phyloP scores from a whole-genome alignment of 1,284 basidiomycete genomes.

The Apiotrichum montevideense region DNA sequence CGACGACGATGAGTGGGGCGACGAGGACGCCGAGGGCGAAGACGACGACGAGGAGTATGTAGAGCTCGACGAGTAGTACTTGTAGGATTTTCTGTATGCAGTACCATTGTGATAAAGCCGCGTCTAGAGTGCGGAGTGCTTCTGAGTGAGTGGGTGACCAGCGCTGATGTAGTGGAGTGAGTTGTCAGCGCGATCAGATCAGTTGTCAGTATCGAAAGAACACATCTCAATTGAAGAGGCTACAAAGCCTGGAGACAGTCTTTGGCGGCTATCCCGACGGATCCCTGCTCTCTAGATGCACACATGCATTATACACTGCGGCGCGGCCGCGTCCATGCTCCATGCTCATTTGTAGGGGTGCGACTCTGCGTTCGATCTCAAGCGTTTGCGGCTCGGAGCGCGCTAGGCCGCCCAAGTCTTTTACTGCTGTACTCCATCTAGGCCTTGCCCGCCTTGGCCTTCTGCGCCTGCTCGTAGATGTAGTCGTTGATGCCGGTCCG shows the following conservation, averaged over 20 bases:
- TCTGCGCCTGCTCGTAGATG: slow-evolving; percentile 69
- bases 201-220: too few relatives aligned
- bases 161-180: too few relatives aligned
- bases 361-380: neutral
- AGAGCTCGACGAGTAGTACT: too few relatives aligned
- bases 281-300: neutral
- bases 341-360: neutral
- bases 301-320: slow-evolving; percentile 8
- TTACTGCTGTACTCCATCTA: neutral
- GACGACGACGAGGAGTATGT: slow-evolving; percentile 3
- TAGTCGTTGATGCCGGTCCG: slow-evolving; percentile 81
- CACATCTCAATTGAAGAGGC: too few relatives aligned
- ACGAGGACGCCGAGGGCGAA: slow-evolving; percentile 13
- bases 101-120: too few relatives aligned
- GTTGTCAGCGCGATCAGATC: too few relatives aligned
- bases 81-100: too few relatives aligned
- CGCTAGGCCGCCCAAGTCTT: neutral
- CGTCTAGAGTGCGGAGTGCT: too few relatives aligned
- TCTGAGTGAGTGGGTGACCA: too few relatives aligned
- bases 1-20: slow-evolving; percentile 1
- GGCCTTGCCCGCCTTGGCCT: slow-evolving; percentile 31
- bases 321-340: neutral
- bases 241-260: too few relatives aligned
- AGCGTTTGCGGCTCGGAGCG: neutral
- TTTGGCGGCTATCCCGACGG: too few relatives aligned